These are phyloP conservation scores for Macrophomina pseudophaseolina DNA, from an alignment of 2,329 filamentous ascomycete genomes.

Conservation along the genomic window DNA sequence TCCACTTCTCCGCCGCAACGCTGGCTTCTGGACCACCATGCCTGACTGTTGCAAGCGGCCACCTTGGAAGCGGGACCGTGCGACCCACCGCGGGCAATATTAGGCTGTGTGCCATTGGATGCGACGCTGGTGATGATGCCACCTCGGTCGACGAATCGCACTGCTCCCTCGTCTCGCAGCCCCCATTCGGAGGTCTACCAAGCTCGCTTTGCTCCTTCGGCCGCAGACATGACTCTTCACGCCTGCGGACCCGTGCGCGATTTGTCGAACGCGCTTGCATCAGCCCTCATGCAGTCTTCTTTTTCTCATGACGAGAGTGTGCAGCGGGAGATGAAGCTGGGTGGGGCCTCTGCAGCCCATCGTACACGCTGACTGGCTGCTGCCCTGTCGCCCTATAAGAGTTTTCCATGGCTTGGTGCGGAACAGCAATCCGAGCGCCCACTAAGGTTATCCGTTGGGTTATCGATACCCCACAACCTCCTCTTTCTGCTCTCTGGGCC, in stretches of 20 bases:
- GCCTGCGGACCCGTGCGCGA: constrained; percentile 14
- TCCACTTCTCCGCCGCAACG: not conserved
- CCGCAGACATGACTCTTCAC: not conserved
- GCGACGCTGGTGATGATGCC: constrained; percentile 2
- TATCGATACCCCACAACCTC: constrained; percentile 21
- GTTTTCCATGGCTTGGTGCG: constrained; percentile 4
- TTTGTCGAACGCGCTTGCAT: constrained; percentile 13
- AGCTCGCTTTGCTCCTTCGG: constrained; percentile 6
- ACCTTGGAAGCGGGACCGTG: constrained; percentile 14
- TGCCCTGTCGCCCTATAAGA: not conserved
- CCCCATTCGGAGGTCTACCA: constrained; percentile 9
- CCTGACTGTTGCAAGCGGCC: constrained; percentile 3
- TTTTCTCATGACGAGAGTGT: constrained; percentile 15
- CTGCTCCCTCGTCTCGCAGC: not conserved
- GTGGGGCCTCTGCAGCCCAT: not conserved
- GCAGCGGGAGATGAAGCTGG: constrained; percentile 11
- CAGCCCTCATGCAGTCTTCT: not conserved
- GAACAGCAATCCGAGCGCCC: constrained; percentile 16
- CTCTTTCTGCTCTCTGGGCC: not conserved
- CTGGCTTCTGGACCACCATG: constrained; percentile 14
- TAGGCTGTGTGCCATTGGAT: constrained; percentile 23
- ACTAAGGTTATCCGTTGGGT: constrained; percentile 20
- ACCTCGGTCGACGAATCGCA: constrained; percentile 11
- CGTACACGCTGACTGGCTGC: constrained; percentile 3
- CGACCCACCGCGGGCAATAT: constrained; percentile 9